Conservation (phyloP, 441 rosid genomes). For the Dalechampia spathulata region DNA sequence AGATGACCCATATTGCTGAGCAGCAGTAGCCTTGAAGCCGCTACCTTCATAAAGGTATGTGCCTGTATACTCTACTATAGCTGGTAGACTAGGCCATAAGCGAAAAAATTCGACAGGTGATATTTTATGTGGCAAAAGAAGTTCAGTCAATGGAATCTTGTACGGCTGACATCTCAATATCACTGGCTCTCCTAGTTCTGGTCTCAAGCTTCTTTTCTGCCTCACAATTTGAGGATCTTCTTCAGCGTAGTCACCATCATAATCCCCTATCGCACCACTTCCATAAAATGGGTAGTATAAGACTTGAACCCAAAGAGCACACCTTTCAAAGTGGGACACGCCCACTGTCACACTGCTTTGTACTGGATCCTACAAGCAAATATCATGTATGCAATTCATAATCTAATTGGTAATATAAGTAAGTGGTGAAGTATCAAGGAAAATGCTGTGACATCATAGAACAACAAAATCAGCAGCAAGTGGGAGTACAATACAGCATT, state of each 20-base stretch:
- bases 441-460: no score
- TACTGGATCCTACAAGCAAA: constrained; percentile 68
- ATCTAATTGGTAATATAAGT: background rate
- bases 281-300: constrained; percentile 95
- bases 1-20: constrained; percentile 95
- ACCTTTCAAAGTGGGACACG: constrained; percentile 91
- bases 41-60: constrained; percentile 91
- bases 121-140: constrained; percentile 89
- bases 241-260: constrained; percentile 83
- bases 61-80: constrained; percentile 83
- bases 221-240: constrained; percentile 81
- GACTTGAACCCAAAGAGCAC: constrained; percentile 95
- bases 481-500: background rate
- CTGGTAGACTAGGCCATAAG: constrained; percentile 98
- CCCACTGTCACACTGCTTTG: constrained; percentile 93
- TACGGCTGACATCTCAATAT: constrained; percentile 95
- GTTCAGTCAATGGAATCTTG: constrained; percentile 93
- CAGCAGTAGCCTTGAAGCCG: constrained; percentile 98
- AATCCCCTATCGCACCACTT: constrained; percentile 69
- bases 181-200: constrained; percentile 96
- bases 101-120: constrained; percentile 99
- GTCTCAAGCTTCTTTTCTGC: constrained; percentile 75
- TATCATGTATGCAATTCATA: constrained; percentile 15
- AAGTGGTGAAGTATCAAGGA: background rate
- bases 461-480: background rate